Evolutionary conservation across 225 moss, liverwort and hornwort genomes (phyloP).

Genomic region (Anthoceros angustus): DNA sequence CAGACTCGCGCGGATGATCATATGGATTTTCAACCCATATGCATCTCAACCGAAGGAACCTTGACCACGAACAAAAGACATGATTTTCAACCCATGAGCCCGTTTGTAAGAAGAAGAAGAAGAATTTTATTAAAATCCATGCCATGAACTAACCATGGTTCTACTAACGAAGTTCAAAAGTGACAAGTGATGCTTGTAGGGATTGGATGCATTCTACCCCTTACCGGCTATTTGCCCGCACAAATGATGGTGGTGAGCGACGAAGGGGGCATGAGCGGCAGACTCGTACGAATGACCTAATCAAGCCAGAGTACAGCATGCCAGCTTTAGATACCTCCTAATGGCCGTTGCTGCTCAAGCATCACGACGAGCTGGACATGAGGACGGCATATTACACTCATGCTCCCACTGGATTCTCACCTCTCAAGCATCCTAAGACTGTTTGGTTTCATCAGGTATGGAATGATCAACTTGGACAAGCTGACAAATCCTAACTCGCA

Average conservation of each 20-base stretch:
- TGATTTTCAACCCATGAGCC: too few relatives aligned
- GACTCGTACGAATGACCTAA: conserved; percentile 54
- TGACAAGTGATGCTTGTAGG: too few relatives aligned
- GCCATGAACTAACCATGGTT: too few relatives aligned
- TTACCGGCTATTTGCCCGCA: too few relatives aligned
- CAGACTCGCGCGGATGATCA: too few relatives aligned
- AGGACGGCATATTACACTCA: conserved; percentile 90
- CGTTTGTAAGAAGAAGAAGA: too few relatives aligned
- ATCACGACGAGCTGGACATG: conserved; percentile 86
- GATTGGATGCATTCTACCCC: too few relatives aligned
- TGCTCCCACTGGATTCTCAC: conserved; percentile 66
- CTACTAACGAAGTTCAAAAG: too few relatives aligned
- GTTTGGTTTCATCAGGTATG: conserved; percentile 76
- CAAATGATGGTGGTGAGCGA: conserved; percentile 6
- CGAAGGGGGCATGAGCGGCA: conserved; percentile 19
- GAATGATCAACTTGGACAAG: conserved; percentile 91
- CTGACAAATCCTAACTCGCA: conserved; percentile 84
- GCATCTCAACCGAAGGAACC: too few relatives aligned
- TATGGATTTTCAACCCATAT: too few relatives aligned
- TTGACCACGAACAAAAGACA: too few relatives aligned
- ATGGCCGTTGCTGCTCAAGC: conserved; percentile 84
- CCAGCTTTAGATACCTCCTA: conserved; percentile 75
- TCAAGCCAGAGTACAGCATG: conserved; percentile 70
- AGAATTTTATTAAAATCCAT: too few relatives aligned
- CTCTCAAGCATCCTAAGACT: conserved; percentile 75